Conservation (phyloP, 202 grass and related monocot species). For the Tripidium arundinaceum region DNA sequence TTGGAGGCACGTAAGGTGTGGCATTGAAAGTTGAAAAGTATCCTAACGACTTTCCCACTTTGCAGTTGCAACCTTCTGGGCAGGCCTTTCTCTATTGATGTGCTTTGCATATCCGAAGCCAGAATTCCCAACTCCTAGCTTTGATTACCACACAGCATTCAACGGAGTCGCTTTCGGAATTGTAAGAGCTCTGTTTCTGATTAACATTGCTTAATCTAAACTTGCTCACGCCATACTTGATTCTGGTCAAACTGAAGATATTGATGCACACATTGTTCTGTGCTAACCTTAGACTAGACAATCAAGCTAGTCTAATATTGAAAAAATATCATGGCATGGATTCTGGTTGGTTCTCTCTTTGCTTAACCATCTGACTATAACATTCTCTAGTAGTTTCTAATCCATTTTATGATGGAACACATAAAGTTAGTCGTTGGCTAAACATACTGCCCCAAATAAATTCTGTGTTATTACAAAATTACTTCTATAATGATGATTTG, state of each 20-base stretch:
- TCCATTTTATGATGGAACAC: neutral
- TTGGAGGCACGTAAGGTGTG: neutral
- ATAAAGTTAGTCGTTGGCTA: neutral
- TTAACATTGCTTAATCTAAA: slow-evolving; percentile 1
- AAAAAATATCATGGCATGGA: neutral
- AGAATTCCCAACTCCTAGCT: slow-evolving; percentile 92
- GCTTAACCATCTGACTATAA: neutral
- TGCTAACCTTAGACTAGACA: slow-evolving; percentile 9
- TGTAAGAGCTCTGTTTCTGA: slow-evolving; percentile 59
- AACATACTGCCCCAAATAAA: neutral
- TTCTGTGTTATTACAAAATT: neutral
- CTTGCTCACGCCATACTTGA: neutral
- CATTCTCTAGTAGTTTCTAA: neutral
- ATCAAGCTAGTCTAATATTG: slow-evolving; percentile 5
- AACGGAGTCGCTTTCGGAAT: slow-evolving; percentile 94
- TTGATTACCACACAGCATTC: slow-evolving; percentile 89
- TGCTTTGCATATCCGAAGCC: slow-evolving; percentile 91
- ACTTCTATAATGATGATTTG: neutral
- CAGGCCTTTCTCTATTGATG: slow-evolving; percentile 62
- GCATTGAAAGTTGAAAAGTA: neutral
- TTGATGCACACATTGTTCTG: neutral
- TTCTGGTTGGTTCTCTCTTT: neutral
- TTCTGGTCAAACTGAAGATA: slow-evolving; percentile 10
- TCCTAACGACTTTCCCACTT: slow-evolving; percentile 1
- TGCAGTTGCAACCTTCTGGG: slow-evolving; percentile 89